These are phyloP conservation scores for Hymenoscyphus occultus DNA, from an alignment of 2,329 filamentous ascomycete species.

Conservation along the genomic window DNA sequence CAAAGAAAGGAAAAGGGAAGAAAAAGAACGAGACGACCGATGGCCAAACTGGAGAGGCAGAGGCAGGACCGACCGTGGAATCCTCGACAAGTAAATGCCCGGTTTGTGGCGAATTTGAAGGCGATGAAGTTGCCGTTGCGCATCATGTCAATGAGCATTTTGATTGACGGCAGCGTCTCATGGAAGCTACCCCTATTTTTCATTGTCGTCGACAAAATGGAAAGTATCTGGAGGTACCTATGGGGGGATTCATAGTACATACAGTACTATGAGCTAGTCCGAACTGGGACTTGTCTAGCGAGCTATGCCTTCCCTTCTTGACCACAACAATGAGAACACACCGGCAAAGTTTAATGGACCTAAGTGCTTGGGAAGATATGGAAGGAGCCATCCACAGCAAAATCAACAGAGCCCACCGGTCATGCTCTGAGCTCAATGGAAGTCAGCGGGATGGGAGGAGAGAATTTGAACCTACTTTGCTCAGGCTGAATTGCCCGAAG, in stretches of 20 bases:
- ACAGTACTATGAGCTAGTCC: background rate
- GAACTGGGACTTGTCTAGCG: background rate
- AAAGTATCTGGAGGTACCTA: background rate
- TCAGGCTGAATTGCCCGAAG: background rate
- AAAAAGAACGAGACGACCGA: too few relatives aligned
- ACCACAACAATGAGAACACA: background rate
- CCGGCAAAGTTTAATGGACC: too few relatives aligned
- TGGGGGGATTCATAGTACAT: background rate
- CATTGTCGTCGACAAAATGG: background rate
- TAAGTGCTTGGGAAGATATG: background rate
- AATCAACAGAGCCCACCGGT: background rate
- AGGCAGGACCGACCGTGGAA: background rate
- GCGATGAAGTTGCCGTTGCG: conserved; percentile 32
- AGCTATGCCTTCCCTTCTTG: background rate
- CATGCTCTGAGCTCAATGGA: background rate
- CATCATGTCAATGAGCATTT: conserved; percentile 35
- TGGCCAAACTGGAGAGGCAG: background rate
- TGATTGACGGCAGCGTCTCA: conserved; percentile 20
- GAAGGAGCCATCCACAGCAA: background rate
- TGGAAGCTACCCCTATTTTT: background rate
- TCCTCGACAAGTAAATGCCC: conserved; percentile 23
- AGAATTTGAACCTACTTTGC: background rate
- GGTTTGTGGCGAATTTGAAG: conserved; percentile 34
- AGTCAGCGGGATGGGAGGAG: background rate
- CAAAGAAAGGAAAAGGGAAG: conserved; percentile 13